Base-by-base conservation (phyloP, 805 yeast species). In the Yarrowia sp. region DNA sequence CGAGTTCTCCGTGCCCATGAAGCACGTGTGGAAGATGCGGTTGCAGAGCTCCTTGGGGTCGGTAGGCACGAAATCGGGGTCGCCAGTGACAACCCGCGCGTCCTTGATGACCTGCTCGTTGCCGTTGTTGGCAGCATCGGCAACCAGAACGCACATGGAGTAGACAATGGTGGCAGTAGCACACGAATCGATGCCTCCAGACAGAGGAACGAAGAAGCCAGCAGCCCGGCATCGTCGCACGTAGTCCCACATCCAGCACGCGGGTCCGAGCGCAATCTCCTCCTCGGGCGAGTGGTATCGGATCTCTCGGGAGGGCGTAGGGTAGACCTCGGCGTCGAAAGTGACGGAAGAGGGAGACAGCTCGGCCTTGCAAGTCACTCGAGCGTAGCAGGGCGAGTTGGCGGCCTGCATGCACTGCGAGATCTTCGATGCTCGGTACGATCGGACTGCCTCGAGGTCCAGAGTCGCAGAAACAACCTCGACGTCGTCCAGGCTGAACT, bases 241-340 rank as follows among this genome's bases (percentile, higher is more conserved):
- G 70, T 94, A 94, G 73, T 94, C 99, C 99, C 99, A 94, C 66
- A 94, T 74, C 99, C 99, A 94, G 73, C 99, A 94, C 0, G 99
- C 99, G 0, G 99, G 99, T 0, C 99, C 99, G 44, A 89, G 77
- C 0, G 98, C 97, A 66, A 94, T 93, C 74, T 94, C 99, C 74
- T 94, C 97, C 70, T 92, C 96, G 2, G 99, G 97, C 1, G 77
- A 70, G 73, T 88, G 96, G 68, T 87, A 87, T 36, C 79, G 80
- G 44, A 87, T 79, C 5, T 76, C 78, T 21, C 74, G 71, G 1
- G 81, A 69, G 19, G 70, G 69, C 0, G 94, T 75, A 18, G 97
- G 97, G 10, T 69, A 73, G 10, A 88, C 74, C 0, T 71, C 69
- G 19, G 88, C 84, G 70, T 88, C 83, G 68, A 90, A 88, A 21